Base-by-base conservation (phyloP, 2,329 filamentous ascomycete species). In the Alternaria sp. region DNA sequence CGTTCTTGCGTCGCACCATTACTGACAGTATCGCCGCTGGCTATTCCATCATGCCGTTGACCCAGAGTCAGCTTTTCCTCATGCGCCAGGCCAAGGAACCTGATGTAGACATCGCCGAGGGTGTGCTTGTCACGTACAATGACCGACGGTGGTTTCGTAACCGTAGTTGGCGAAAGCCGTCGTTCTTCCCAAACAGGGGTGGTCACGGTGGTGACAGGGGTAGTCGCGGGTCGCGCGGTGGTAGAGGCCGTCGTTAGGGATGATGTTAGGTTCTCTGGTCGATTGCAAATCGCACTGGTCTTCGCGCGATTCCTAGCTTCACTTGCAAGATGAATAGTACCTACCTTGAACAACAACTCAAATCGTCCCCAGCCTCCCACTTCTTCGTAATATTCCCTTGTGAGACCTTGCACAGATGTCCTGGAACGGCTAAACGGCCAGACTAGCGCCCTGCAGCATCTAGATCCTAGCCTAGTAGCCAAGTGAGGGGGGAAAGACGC, bases 31-130 rank as follows among this genome's bases (percentile, higher is more conserved):
- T 72, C 5, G 34, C 57, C 4, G 60, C 56, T 11, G 71, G 71
- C 3, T 76, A 74, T 22, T 76, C 74, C 1, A 27, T 38, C 6
- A 65, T 67, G 64, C 69, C 68, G 1, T 49, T 74, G 54, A 65
- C 61, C 3, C 74, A 75, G 62, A 68, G 62, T 16, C 57, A 73
- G 61, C 49, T 71, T 27, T 74, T 66, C 38, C 57, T 71, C 65
- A 63, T 74, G 7, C 63, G 74, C 16, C 64, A 62, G 54, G 20
- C 53, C 11, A 57, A 50, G n/a, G 72, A 74, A 50, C 65, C 57
- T 1, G 27, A 54, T 28, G 71, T 75, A 7, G 68, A 68, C 25
- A 50, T 44, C 16, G 53, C 64, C 0, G 54, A 63, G 27, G 66
- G 63, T 14, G 60, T 74, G 4, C 5, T 41, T 5, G 11, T 69